These are phyloP conservation scores for Rhynchospora tenuis DNA, from an alignment of 176 grass and related monocot genomes.

Conservation along the genomic window DNA sequence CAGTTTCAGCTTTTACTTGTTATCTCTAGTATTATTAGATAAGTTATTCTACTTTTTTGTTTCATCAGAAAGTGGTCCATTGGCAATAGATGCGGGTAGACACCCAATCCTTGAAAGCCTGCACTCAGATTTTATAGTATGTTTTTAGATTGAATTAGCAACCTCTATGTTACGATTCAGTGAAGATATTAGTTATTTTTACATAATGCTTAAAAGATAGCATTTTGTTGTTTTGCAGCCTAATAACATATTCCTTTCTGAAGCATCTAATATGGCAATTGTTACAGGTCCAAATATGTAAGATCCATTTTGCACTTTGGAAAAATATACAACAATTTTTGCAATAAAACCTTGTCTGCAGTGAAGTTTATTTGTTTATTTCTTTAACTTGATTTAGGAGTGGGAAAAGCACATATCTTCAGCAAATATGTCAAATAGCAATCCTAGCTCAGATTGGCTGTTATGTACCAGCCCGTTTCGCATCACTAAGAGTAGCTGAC, in stretches of 20 bases:
- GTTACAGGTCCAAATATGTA: constrained; percentile 96
- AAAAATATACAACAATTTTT: not conserved
- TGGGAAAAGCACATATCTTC: constrained; percentile 98
- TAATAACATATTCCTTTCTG: constrained; percentile 87
- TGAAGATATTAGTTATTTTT: constrained; percentile 1
- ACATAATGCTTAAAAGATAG: constrained; percentile 6
- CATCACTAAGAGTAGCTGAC: constrained; percentile 79
- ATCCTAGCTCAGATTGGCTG: constrained; percentile 96
- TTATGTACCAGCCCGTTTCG: constrained; percentile 90
- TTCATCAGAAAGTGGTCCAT: constrained; percentile 72
- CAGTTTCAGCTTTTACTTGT: not conserved
- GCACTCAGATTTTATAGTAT: constrained; percentile 77
- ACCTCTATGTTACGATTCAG: not conserved
- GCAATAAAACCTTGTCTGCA: not conserved
- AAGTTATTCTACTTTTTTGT: constrained; percentile 13
- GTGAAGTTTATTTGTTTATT: not conserved
- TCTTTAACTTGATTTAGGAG: constrained; percentile 53
- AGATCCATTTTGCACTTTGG: constrained; percentile 15
- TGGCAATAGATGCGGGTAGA: constrained; percentile 89
- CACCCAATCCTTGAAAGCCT: constrained; percentile 93
- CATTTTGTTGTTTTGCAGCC: constrained; percentile 44
- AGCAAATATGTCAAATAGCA: constrained; percentile 88
- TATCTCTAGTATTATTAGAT: not conserved
- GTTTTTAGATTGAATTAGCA: constrained; percentile 11
- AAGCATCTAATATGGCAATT: constrained; percentile 98